Conservation (phyloP, 2,329 filamentous ascomycete genomes). For the Berkeleyomyces basicola region DNA sequence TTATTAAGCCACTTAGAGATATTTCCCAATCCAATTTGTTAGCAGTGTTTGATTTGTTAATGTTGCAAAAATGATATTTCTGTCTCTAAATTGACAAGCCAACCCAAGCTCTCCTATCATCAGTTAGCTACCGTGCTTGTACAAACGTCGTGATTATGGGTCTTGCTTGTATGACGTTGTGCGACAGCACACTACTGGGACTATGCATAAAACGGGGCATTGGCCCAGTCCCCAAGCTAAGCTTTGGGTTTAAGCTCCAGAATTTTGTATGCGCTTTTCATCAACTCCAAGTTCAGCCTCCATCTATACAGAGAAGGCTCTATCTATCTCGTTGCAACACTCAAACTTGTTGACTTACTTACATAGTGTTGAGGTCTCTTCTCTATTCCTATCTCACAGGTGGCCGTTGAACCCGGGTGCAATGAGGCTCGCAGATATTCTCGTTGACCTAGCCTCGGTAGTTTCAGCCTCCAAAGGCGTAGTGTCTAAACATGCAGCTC, state of each 20-base stretch:
- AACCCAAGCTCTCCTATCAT: no score
- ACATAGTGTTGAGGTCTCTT: neutral
- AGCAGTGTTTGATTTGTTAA: no score
- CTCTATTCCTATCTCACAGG: neutral
- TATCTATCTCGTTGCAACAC: neutral
- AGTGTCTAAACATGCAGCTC: conserved; percentile 43
- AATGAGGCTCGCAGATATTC: conserved; percentile 47
- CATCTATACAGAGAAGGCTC: neutral
- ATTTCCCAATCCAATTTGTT: no score
- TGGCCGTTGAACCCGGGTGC: neutral
- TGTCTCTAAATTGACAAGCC: no score
- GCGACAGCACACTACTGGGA: neutral
- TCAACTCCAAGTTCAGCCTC: neutral
- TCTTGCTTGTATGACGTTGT: neutral
- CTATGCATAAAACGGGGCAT: neutral
- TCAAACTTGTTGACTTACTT: neutral
- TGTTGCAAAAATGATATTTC: no score
- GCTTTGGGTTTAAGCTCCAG: neutral
- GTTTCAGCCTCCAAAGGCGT: conserved; percentile 53
- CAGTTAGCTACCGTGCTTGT: neutral
- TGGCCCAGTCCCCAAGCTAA: neutral
- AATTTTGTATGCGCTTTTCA: neutral
- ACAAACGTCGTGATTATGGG: neutral
- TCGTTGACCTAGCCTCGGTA: conserved; percentile 53
- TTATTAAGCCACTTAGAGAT: no score